Evolutionary conservation across 164 flowering plant genomes (phyloP), one percentile per base, ranked within the genome.

Genomic region (Taxillus chinensis): DNA sequence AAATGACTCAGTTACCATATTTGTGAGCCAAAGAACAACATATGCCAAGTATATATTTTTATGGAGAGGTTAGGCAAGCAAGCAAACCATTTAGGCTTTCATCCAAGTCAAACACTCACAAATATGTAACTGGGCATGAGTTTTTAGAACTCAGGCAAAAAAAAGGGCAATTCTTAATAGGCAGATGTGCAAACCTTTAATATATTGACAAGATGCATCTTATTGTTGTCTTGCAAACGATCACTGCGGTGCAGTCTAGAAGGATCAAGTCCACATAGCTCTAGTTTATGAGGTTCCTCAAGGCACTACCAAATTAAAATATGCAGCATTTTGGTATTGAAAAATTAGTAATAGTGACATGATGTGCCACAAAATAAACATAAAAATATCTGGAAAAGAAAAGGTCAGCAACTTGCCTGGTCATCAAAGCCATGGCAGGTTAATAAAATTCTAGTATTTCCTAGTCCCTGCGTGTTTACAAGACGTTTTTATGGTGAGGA

Each of bases 181-280:
- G 46, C 2, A 48, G 51, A 48, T 4, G 0, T 48, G 5, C 54
- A 55, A 70, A 86, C 96, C 96, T 89, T 89, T 78, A 89, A 72
- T 69, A 83, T 59, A 59, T 89, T 86, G 67, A 81, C 81, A 60
- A 83, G 82, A 71, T 83, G 81, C 17, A 71, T 39, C 64, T 75
- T 81, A 17, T 43, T 62, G 69, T 76, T 76, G 76, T 89, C 92
- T 75, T 89, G 96, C 68, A 89, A 73, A 46, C 92, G 89, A 73
- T 86, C 96, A 64, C 79, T 75, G 13, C 88, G 86, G 61, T 79
- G 74, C 75, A 89, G 90, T 45, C 85, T 77, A 57, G 70, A 67
- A 78, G 96, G 86, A 79, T 89, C 85, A 63, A 89, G 86, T 59
- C 96, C 92, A 78, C 92, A 86, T 27, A 89, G 66, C 16, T 79